Conservation (phyloP, 345 rosid species). For the Stellera chamaejasme region DNA sequence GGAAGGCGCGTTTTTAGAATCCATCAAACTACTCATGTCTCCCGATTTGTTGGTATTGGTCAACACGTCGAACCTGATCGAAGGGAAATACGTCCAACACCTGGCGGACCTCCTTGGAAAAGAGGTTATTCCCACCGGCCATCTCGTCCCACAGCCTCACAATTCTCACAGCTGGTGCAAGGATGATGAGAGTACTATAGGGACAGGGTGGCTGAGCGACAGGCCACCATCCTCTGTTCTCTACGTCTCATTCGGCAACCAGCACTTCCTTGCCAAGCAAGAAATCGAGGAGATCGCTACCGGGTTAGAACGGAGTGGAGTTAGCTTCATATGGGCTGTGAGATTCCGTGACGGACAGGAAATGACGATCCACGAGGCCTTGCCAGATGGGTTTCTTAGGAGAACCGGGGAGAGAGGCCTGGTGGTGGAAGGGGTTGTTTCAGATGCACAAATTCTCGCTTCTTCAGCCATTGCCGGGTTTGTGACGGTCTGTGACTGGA, state of each 20-base stretch:
- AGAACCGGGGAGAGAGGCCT: conserved; percentile 19
- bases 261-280: conserved; percentile 21
- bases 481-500: conserved; percentile 37
- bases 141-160: conserved; percentile 21
- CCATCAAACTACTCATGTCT: conserved; percentile 11
- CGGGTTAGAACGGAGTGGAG: conserved; percentile 24
- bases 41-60: conserved; percentile 14
- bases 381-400: conserved; percentile 17
- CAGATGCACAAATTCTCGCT: conserved; percentile 21
- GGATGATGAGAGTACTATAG: conserved; percentile 3
- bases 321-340: conserved; percentile 25
- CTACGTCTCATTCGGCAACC: conserved; percentile 23
- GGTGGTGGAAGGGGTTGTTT: conserved; percentile 27
- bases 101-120: conserved; percentile 14
- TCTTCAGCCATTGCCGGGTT: conserved; percentile 23
- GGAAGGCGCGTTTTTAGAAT: conserved; percentile 11
- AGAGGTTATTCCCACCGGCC: conserved; percentile 17
- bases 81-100: conserved; percentile 24
- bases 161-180: no score
- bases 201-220: conserved; percentile 18
- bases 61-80: conserved; percentile 19
- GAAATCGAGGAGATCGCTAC: conserved; percentile 22
- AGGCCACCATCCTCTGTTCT: conserved; percentile 15
- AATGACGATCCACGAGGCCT: conserved; percentile 9
- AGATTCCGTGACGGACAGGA: conserved; percentile 15